Evolutionary conservation across 305 asterid genomes (phyloP), one percentile per base, ranked within the genome.

Genomic region (Fraxinus floribunda): DNA sequence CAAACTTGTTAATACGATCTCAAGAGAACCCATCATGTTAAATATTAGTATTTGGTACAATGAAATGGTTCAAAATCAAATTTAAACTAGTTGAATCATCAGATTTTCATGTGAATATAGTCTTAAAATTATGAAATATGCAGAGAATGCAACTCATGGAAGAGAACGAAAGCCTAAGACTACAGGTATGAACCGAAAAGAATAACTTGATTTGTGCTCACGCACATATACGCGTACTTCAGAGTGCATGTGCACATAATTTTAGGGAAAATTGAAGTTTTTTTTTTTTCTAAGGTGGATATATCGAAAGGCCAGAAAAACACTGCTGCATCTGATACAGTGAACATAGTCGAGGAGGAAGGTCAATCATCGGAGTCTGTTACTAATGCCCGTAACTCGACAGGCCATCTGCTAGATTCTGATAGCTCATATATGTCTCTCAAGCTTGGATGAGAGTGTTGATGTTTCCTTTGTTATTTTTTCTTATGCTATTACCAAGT

Each of bases 351-450:
- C 18, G 86, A 83, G n/a, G 95, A 89, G 72, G 97, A 93, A 89
- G 93, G 94, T 5, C 97, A 91, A n/a, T 89, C 95, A 7, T 92
- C 98, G 1, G 95, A 90, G 73, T 90, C 95, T 5, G 88, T 91
- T 24, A 64, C 32, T 22, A 64, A 64, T 64, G 73, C 73, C n/a
- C 3, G 16, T 24, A 64, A 64, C 35, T 64, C 35, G 16, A 64
- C 11, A n/a, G 89, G 92, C 22, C 93, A 90, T 86, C 91, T 90
- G 4, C 93, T 84, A 81, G 93, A 92, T 52, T 88, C 83, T 44
- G 92, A 87, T 44, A 89, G 93, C 84, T 93, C 97, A 2, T 94
- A 91, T 78, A 92, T 85, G 0, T 92, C 92, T 75, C 97, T 91
- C 74, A 91, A 87, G 86, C 88, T 94, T 75, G 94, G 95, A 96